phyloP scores from a whole-genome alignment of 768 basidiomycete species.

The Termitomyces sp. region DNA sequence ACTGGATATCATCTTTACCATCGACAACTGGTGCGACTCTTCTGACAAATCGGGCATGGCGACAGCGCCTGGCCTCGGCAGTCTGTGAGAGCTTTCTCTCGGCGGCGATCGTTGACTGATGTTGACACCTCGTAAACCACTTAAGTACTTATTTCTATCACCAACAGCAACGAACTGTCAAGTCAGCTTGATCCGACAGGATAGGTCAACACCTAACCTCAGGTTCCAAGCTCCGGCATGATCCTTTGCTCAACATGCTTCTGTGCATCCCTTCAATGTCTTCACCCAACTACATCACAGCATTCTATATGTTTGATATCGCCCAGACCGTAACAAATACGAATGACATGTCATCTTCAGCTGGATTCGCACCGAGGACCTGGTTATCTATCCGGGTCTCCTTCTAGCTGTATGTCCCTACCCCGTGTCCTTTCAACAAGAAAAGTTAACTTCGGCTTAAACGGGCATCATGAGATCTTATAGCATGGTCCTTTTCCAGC shows the following conservation, averaged over 20 bases:
- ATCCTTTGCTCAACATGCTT: neutral
- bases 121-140: neutral
- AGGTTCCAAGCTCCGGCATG: neutral
- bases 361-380: neutral
- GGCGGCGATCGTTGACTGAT: conserved; percentile 3
- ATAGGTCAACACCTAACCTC: neutral
- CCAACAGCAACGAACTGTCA: conserved; percentile 6
- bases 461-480: neutral
- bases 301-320: neutral
- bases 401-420: too few relatives aligned
- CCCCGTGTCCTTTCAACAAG: too few relatives aligned
- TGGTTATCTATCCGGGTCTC: too few relatives aligned
- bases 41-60: conserved; percentile 4
- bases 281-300: neutral
- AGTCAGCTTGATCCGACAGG: conserved; percentile 7
- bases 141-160: neutral
- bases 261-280: neutral
- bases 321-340: neutral
- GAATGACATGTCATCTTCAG: neutral
- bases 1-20: neutral
- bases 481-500: neutral
- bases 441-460: neutral
- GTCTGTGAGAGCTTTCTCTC: conserved; percentile 1
- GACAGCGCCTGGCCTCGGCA: neutral
- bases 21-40: conserved; percentile 2